Conservation (phyloP, 2,329 filamentous ascomycete genomes). For the Aureobasidium sp. region DNA sequence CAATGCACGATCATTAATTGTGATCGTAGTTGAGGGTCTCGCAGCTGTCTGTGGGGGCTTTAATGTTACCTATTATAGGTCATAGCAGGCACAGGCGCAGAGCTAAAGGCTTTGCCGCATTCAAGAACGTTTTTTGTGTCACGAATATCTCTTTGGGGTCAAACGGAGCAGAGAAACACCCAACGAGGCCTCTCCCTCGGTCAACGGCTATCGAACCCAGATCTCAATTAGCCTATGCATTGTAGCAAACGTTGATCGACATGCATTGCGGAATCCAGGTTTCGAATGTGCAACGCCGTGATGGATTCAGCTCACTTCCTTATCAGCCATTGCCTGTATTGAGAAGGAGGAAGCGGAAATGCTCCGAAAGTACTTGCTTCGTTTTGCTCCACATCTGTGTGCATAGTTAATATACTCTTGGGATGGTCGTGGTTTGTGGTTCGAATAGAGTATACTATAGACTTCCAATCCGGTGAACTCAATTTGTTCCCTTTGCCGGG, state of each 20-base stretch:
- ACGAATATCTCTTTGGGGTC: background rate
- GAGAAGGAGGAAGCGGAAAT: background rate
- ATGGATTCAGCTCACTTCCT: background rate
- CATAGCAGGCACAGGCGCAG: no score
- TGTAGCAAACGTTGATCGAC: background rate
- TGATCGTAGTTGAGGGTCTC: no score
- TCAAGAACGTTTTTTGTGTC: no score
- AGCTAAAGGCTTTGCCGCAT: no score
- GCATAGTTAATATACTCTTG: background rate
- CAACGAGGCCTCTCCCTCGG: no score
- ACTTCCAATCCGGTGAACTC: background rate
- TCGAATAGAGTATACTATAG: conserved; percentile 10
- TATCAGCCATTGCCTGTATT: background rate
- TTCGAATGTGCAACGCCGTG: background rate
- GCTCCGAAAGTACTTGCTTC: background rate
- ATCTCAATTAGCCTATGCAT: background rate
- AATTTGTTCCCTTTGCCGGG: no score
- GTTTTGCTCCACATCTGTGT: background rate
- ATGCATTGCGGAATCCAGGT: background rate
- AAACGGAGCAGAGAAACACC: background rate
- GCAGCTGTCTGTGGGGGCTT: no score
- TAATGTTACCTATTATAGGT: no score
- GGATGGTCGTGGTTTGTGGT: background rate
- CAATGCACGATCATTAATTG: background rate
- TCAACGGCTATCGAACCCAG: no score